Conservation (phyloP, 2,329 filamentous ascomycete genomes). For the Botryotinia narcissicola region DNA sequence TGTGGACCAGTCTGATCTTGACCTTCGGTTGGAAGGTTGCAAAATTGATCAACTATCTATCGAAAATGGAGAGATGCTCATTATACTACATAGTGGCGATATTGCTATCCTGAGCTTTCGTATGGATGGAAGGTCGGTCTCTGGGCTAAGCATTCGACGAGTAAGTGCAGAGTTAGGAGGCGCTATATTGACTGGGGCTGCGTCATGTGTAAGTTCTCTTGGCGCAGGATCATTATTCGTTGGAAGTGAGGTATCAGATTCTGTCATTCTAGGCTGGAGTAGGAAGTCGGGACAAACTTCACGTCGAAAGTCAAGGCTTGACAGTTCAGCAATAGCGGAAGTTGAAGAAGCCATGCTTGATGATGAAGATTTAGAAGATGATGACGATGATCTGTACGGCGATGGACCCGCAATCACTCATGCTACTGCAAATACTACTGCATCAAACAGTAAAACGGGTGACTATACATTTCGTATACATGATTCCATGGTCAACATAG, state of each 20-base stretch:
- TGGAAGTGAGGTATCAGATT: slow-evolving; percentile 81
- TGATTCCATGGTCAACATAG: slow-evolving; percentile 74
- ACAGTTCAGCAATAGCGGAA: slow-evolving; percentile 44
- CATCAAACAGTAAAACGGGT: slow-evolving; percentile 49
- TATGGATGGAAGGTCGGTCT: slow-evolving; percentile 87
- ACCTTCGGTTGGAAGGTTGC: slow-evolving; percentile 78
- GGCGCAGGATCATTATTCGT: slow-evolving; percentile 72
- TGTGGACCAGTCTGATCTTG: slow-evolving; percentile 78
- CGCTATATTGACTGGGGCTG: slow-evolving; percentile 55
- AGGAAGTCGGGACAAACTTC: slow-evolving; percentile 59
- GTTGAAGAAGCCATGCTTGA: slow-evolving; percentile 55
- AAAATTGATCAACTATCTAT: slow-evolving; percentile 72
- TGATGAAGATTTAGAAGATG: slow-evolving; percentile 51
- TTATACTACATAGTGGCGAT: slow-evolving; percentile 73
- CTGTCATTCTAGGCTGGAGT: slow-evolving; percentile 76
- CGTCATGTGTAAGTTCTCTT: slow-evolving; percentile 69
- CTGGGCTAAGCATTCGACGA: slow-evolving; percentile 71
- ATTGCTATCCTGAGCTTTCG: slow-evolving; percentile 77
- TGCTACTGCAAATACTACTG: slow-evolving; percentile 39
- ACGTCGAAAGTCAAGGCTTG: slow-evolving; percentile 62
- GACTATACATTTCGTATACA: slow-evolving; percentile 73
- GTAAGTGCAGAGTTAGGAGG: slow-evolving; percentile 64
- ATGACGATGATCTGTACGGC: slow-evolving; percentile 61
- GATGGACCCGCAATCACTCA: slow-evolving; percentile 48
- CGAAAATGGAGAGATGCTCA: slow-evolving; percentile 78